Evolutionary conservation across 2,329 filamentous ascomycete genomes (phyloP), one percentile per base, ranked within the genome.

Genomic region (Aureobasidium sp.): DNA sequence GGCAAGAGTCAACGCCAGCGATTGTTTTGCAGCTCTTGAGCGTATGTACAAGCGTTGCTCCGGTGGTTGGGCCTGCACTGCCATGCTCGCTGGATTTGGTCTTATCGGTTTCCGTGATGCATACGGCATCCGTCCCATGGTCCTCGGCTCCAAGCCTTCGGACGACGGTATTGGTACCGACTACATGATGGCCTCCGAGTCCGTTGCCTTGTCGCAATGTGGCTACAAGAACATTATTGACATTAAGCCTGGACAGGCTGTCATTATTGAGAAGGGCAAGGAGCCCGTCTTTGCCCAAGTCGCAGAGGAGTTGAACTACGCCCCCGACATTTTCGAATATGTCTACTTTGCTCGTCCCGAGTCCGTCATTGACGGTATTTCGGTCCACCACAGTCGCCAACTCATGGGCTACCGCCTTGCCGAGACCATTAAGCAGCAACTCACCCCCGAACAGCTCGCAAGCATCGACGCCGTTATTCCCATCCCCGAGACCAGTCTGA

Each of bases 141-240:
- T 89, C 51, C 77, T 96, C 10, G 91, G 91, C 46, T 89, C 86
- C 53, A 84, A 91, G 60, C 82, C 84, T 1, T 91, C 89, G 1
- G 75, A 79, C 15, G 87, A 85, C 42, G 80, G 83, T 39, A 83
- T 41, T 64, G 86, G 85, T 6, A 87, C 41, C 64, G 91, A 96
- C 75, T 96, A 95, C 78, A 91, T 96, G 83, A 84, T 96, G 79
- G 90, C 91, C 0, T 96, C 91, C 0, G 91, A 96, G 75, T 93
- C 88, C 9, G 86, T 96, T 55, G 91, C 91, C 9, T 78, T 96
- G 51, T 83, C 83, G 50, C 90, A 95, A 73, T 86, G 93, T 52
- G 90, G 90, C 17, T 96, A 94, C 77, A 79, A 75, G 37, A 80
- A 91, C 70, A 87, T 95, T 68, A 76, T 82, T 42, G 89, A 96